Conservation (phyloP, 768 basidiomycete genomes). For the Leccinum fibrillosum region DNA sequence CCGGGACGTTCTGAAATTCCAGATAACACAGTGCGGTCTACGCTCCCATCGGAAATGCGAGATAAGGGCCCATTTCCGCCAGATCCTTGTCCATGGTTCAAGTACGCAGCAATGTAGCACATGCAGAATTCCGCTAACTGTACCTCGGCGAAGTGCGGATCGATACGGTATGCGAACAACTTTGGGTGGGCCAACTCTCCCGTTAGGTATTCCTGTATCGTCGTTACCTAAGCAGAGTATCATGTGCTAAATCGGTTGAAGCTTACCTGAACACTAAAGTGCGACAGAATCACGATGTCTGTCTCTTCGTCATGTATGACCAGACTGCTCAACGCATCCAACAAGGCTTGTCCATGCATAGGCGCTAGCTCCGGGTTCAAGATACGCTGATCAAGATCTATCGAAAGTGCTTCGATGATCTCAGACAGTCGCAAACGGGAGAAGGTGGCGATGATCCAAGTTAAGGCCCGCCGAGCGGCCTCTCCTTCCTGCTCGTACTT, state of each 20-base stretch:
- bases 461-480: background rate
- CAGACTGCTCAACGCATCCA: background rate
- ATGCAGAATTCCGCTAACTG: constrained; percentile 7
- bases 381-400: background rate
- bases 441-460: constrained; percentile 10
- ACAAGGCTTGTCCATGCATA: background rate
- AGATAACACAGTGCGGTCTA: background rate
- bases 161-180: background rate
- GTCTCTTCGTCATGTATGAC: background rate
- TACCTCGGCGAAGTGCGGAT: background rate
- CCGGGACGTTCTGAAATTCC: background rate
- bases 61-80: too few species aligned
- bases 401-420: constrained; percentile 2
- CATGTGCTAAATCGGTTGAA: background rate
- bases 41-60: background rate
- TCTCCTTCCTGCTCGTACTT: background rate
- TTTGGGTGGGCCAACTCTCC: background rate
- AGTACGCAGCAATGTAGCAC: constrained; percentile 1
- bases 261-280: constrained; percentile 8
- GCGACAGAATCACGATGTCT: constrained; percentile 1
- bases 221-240: background rate
- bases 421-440: background rate
- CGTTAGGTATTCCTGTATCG: background rate
- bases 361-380: background rate
- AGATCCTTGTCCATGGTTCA: background rate